A percentile compares a stretch with the other conserved stretches of the same genome.
Evolutionary conservation across 495 filamentous ascomycete species (phyloP).

Genomic region (Lineolata rhizophorae): DNA sequence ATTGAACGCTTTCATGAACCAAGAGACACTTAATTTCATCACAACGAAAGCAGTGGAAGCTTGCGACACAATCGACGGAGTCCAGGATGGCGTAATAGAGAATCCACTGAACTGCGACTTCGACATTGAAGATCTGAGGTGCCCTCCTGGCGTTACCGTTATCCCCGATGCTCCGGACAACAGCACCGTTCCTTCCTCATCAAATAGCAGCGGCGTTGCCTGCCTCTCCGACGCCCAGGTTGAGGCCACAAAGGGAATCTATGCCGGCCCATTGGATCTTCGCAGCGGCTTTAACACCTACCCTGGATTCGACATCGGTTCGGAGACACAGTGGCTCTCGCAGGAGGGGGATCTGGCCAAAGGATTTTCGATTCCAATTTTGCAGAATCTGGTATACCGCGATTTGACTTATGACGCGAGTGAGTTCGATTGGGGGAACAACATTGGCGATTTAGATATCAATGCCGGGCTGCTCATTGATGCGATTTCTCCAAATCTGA

Average conservation of each 20-base stretch:
- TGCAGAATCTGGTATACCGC: conserved; percentile 42
- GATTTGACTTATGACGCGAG: conserved; percentile 36
- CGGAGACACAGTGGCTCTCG: conserved; percentile 15
- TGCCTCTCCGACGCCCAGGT: conserved; percentile 17
- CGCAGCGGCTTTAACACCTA: conserved; percentile 13
- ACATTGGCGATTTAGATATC: conserved; percentile 16
- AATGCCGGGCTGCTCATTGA: conserved; percentile 18
- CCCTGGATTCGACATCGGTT: conserved; percentile 17
- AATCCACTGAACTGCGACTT: conserved; percentile 20
- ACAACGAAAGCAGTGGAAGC: conserved; percentile 14
- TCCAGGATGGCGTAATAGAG: conserved; percentile 19
- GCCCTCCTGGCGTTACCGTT: conserved; percentile 3
- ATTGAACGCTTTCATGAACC: conserved; percentile 11
- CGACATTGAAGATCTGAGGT: conserved; percentile 16
- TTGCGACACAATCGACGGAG: conserved; percentile 21
- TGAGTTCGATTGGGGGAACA: conserved; percentile 19
- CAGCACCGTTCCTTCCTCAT: not conserved
- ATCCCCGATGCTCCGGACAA: too few species aligned
- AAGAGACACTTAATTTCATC: conserved; percentile 17
- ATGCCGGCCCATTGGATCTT: conserved; percentile 10
- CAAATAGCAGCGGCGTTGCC: too few species aligned
- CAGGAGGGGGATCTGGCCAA: conserved; percentile 14
- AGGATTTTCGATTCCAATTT: conserved; percentile 27
- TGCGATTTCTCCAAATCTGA: conserved; percentile 16
- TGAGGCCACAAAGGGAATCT: conserved; percentile 12